Percentiles rank a stretch among this genome's conserved stretches.
Evolutionary conservation across 306 rosid species (phyloP).

Genomic region (Albizia julibrissin): DNA sequence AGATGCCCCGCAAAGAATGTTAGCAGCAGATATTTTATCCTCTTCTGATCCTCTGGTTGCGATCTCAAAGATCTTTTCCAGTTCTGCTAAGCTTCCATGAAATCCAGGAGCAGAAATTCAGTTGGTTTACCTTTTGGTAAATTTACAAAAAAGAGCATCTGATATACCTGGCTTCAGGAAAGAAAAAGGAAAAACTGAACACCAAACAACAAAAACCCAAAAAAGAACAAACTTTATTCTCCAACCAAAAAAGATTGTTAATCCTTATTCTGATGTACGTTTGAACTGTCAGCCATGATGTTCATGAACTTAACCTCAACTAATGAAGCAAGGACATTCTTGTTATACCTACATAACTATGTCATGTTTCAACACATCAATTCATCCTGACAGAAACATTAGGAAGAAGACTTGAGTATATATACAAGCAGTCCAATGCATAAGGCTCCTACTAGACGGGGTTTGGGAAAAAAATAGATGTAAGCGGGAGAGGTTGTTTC

Average conservation of each 20-base stretch:
- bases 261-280: not conserved
- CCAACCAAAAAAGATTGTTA: not conserved
- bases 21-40: constrained; percentile 92
- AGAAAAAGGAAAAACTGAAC: constrained; percentile 47
- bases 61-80: constrained; percentile 78
- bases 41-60: constrained; percentile 83
- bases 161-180: constrained; percentile 67
- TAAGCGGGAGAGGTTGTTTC: too few relatives aligned
- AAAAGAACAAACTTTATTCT: constrained; percentile 1
- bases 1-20: constrained; percentile 92
- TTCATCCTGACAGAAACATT: constrained; percentile 23
- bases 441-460: too few relatives aligned
- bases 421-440: too few relatives aligned
- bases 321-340: constrained; percentile 24
- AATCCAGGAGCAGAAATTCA: constrained; percentile 93
- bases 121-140: constrained; percentile 69
- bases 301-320: constrained; percentile 16
- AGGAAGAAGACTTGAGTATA: constrained; percentile 12
- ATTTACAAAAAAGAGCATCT: constrained; percentile 76
- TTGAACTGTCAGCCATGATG: not conserved
- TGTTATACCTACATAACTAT: constrained; percentile 22
- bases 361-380: not conserved
- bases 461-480: too few relatives aligned
- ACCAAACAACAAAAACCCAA: constrained; percentile 7
- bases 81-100: constrained; percentile 98